These are phyloP conservation scores for Fusarium newnesense DNA, from an alignment of 2,329 filamentous ascomycete species.

Conservation along the genomic window DNA sequence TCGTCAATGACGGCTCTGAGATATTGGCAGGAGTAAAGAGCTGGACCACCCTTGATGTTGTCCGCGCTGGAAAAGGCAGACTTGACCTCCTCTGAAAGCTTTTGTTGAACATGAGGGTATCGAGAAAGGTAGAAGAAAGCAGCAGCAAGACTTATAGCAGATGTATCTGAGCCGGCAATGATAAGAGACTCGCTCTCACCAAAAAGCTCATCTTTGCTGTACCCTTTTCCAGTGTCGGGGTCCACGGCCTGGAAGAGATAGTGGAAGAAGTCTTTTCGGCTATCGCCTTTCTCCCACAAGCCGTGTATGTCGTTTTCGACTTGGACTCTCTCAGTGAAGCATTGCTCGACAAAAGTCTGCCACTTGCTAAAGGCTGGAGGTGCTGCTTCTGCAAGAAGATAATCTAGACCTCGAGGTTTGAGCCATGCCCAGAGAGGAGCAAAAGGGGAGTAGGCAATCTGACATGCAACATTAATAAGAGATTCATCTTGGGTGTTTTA, in stretches of 20 bases:
- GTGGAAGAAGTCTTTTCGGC: constrained; percentile 41
- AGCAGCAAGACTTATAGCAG: constrained; percentile 26
- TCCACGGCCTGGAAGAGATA: constrained; percentile 36
- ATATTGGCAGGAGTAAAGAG: constrained; percentile 35
- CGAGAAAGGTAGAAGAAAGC: constrained; percentile 36
- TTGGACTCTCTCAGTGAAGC: constrained; percentile 28
- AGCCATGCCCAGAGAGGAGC: constrained; percentile 39
- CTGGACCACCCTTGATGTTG: constrained; percentile 13
- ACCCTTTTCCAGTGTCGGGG: constrained; percentile 41
- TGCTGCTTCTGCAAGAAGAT: constrained; percentile 24
- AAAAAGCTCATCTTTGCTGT: constrained; percentile 34
- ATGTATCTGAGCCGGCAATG: constrained; percentile 38
- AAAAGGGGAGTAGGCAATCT: constrained; percentile 40
- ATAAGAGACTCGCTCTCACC: constrained; percentile 41
- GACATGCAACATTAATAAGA: neutral
- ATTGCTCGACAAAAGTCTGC: constrained; percentile 33
- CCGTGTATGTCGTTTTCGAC: constrained; percentile 11
- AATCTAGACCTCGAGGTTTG: constrained; percentile 39
- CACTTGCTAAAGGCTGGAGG: constrained; percentile 35
- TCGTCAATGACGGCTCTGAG: constrained; percentile 42
- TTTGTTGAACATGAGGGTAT: constrained; percentile 8
- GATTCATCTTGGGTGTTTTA: rapidly evolving
- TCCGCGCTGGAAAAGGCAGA: constrained; percentile 14
- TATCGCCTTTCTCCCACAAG: neutral
- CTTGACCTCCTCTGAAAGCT: constrained; percentile 20